Percentiles rank a stretch among this genome's conserved stretches.
phyloP scores from a whole-genome alignment of 805 yeast species.

The Yamadazyma akitaensis region DNA sequence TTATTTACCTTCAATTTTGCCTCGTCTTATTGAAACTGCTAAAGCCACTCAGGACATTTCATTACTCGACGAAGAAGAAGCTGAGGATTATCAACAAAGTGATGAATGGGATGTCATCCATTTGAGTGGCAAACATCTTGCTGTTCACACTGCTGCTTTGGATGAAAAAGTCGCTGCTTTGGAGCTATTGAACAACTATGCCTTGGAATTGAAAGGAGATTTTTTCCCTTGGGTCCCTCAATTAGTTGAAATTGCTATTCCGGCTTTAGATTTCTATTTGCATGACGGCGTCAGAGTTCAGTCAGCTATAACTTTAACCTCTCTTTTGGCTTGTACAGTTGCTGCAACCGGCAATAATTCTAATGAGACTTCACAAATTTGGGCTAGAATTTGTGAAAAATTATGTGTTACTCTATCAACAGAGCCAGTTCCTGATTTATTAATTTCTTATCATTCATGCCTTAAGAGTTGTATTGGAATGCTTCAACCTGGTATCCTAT shows the following conservation, averaged over 20 bases:
- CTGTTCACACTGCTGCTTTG: constrained; percentile 89
- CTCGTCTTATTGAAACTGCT: constrained; percentile 84
- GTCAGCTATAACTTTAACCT: constrained; percentile 83
- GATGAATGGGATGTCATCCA: constrained; percentile 96
- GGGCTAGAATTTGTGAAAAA: constrained; percentile 68
- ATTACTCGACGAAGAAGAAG: constrained; percentile 83
- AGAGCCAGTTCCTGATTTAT: constrained; percentile 82
- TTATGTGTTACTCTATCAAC: constrained; percentile 62
- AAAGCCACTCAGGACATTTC: constrained; percentile 87
- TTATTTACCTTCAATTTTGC: constrained; percentile 77
- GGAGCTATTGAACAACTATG: constrained; percentile 81
- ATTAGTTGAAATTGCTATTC: constrained; percentile 78
- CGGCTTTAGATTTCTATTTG: constrained; percentile 85
- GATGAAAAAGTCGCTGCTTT: constrained; percentile 94
- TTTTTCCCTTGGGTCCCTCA: constrained; percentile 83
- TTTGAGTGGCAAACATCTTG: constrained; percentile 86
- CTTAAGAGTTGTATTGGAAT: constrained; percentile 62
- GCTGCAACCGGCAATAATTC: constrained; percentile 55
- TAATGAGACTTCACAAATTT: constrained; percentile 59
- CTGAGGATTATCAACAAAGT: constrained; percentile 73
- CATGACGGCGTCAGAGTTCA: constrained; percentile 93
- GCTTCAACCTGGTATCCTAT: constrained; percentile 63
- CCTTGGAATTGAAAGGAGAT: constrained; percentile 74
- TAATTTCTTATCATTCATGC: constrained; percentile 74
- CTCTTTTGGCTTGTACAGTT: constrained; percentile 63